These are phyloP conservation scores for Herpotrichia juniperi DNA, from an alignment of 2,329 filamentous ascomycete genomes.

Conservation along the genomic window DNA sequence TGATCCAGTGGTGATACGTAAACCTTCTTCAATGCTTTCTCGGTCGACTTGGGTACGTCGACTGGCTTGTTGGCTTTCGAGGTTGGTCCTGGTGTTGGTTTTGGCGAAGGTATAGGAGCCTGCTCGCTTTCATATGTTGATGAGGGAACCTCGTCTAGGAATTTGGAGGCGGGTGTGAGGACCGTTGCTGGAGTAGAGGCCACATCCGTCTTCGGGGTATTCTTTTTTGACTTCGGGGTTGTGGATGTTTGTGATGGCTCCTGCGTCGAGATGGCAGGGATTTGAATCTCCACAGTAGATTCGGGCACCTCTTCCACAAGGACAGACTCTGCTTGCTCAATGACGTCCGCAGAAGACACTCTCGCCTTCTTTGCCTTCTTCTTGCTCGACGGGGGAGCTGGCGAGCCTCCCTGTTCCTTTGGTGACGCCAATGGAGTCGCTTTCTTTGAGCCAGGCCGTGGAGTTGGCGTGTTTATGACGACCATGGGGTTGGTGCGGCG, in stretches of 20 bases:
- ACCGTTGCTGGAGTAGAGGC: background rate
- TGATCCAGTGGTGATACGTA: background rate
- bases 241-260: constrained; percentile 3
- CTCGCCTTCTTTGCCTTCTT: background rate
- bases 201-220: background rate
- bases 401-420: constrained; percentile 25
- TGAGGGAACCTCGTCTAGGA: constrained; percentile 31
- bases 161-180: background rate
- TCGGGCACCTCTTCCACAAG: background rate
- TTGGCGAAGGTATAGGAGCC: constrained; percentile 22
- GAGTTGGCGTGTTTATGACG: constrained; percentile 12
- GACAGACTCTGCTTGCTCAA: background rate
- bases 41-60: background rate
- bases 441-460: constrained; percentile 22
- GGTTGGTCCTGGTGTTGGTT: constrained; percentile 2
- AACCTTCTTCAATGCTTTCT: background rate
- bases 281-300: background rate
- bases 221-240: constrained; percentile 4
- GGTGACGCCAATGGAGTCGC: constrained; percentile 29
- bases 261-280: background rate
- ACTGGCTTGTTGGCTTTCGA: background rate
- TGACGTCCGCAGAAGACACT: background rate
- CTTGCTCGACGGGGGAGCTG: constrained; percentile 14
- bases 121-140: constrained; percentile 35
- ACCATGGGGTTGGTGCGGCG: constrained; percentile 32